Base-by-base conservation (phyloP, 2,329 filamentous ascomycete species). In the Colletotrichum paranaense region DNA sequence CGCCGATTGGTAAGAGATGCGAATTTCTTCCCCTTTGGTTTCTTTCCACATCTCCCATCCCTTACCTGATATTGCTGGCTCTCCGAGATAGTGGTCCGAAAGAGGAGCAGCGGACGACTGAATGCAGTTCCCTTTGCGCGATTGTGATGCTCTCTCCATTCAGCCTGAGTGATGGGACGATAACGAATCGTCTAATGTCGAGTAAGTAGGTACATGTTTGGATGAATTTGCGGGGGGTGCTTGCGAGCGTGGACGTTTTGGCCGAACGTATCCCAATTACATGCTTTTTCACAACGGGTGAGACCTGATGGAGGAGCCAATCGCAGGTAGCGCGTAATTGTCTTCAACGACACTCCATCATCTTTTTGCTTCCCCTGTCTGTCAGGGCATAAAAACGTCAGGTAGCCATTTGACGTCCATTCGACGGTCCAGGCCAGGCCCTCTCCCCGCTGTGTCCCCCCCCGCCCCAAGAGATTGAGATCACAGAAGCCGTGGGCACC, bases 51-150 rank as follows among this genome's bases (percentile, higher is more conserved):
- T 49, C 9, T 26, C 16, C 49, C 30, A 24, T 56, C 46, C 68
- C 68, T 71, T 71, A 42, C 42, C 68, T 62, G 63, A 56, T 46
- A 49, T n/a, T 62, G 49, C 32, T 56, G 56, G 62, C n/a, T 28
- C 46, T 46, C 56, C 42, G 55, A 67, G 38, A 16, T 42, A 16
- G 35, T 38, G 5, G 12, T 16, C 35, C 35, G 14, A 38, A 38
- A 38, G 35, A 16, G 14, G 35, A 38, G 28, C 32, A 16, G 49
- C 32, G 4, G 42, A 49, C 19, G 16, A 49, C 52, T 16, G 9
- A 56, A 55, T 53, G 30, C 38, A 66, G 53, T 8, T 42, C 24
- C 38, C 52, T 35, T 32, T 65, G 67, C 60, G 28, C 49, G 8
- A 42, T 12, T 35, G 32, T 35, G 32, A 35, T 35, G 2, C 19